phyloP scores from a whole-genome alignment of 1,284 basidiomycete species.

The Xerocomus minutiporus region DNA sequence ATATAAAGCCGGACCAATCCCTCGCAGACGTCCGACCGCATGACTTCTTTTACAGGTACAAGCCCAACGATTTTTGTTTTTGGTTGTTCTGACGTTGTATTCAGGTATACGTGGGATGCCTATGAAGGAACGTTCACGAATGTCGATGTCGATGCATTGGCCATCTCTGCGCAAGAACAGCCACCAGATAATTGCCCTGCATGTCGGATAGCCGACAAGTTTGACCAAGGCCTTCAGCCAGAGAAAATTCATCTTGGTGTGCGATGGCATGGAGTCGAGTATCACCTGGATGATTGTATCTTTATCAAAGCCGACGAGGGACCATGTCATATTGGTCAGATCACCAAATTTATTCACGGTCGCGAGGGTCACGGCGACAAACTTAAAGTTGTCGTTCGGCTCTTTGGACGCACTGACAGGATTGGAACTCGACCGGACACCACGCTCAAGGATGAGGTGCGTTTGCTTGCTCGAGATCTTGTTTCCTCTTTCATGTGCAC shows the following conservation, averaged over 20 bases:
- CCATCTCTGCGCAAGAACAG: not conserved
- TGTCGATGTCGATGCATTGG: conserved; percentile 24
- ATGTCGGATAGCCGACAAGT: conserved; percentile 37
- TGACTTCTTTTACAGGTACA: conserved; percentile 59
- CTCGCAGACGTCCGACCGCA: conserved; percentile 25
- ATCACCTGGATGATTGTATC: conserved; percentile 55
- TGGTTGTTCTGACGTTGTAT: conserved; percentile 8
- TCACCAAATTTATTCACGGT: conserved; percentile 22
- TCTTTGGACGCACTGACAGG: conserved; percentile 37
- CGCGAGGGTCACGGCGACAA: conserved; percentile 1
- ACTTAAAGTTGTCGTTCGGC: conserved; percentile 24
- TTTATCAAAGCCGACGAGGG: conserved; percentile 40
- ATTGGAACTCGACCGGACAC: conserved; percentile 24
- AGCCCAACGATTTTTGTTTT: not conserved
- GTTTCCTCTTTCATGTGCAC: not conserved
- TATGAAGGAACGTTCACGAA: conserved; percentile 14
- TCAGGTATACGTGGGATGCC: conserved; percentile 27
- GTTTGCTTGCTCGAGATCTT: not conserved
- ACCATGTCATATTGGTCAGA: conserved; percentile 38
- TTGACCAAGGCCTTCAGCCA: conserved; percentile 26
- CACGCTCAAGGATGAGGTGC: conserved; percentile 39
- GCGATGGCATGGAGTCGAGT: conserved; percentile 39
- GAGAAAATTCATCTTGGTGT: conserved; percentile 37
- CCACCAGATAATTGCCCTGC: conserved; percentile 49
- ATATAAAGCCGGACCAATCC: conserved; percentile 18